Base-by-base conservation (phyloP, 2,329 filamentous ascomycete species). In the Penicillium sp. region DNA sequence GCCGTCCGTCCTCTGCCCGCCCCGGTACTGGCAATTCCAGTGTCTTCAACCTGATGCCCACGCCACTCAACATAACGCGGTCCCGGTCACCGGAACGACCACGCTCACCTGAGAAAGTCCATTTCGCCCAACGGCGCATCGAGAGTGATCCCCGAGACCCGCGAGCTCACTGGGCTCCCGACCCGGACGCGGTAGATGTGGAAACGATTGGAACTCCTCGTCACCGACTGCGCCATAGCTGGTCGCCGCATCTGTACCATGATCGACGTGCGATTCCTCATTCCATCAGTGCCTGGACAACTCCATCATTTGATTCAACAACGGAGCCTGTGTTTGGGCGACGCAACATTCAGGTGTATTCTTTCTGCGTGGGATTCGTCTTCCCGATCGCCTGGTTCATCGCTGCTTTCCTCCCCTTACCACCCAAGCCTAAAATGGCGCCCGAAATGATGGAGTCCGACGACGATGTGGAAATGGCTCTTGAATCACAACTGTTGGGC, bases 311-410 rank as follows among this genome's bases (percentile, higher is more conserved):
- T 14, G 77, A 79, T 42, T 84, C 80, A 64, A 75, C 75, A 2
- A 77, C 79, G 26, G 76, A 75, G 23, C 73, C 75, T 11, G 56
- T 77, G 3, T 72, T 83, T 46, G 80, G 80, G 34, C 75, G 76
- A 46, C 76, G 84, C 44, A 89, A 89, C 55, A 66, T 79, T 31
- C 87, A 93, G 61, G 74, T 90, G 18, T 69, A 83, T 35, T 68
- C 85, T 32, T 93, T 93, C 64, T 77, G 80, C 38, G 28, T 82
- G 31, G 87, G 87, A 15, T 93, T 93, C 55, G 67, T 90, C 31
- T 78, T 87, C 55, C 87, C 85, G 4, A 6, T 34, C 29, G 83
- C 82, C 38, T 93, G 86, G 86, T 84, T 90, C 68, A 70, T 87
- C 46, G 87, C 82, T 1, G 77, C 85, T 1, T 73, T 89, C 37